Evolutionary conservation across 2,329 filamentous ascomycete genomes (phyloP).

Genomic region (Aspergillus calidoustus): DNA sequence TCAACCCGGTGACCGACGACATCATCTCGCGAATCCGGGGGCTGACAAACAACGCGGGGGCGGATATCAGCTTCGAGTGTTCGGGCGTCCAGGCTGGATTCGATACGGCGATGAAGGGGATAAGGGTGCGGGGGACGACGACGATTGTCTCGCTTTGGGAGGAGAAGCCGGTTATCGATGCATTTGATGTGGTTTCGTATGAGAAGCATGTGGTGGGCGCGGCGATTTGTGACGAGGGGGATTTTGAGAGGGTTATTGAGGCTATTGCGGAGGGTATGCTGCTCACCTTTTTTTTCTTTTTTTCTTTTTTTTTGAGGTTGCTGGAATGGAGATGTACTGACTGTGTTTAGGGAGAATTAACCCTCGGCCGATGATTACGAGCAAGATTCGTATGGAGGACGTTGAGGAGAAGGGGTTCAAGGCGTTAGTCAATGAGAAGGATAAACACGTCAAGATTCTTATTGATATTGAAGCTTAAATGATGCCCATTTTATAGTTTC

Average conservation of each 20-base stretch:
- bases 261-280: conserved; percentile 44
- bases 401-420: conserved; percentile 63
- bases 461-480: conserved; percentile 43
- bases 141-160: conserved; percentile 69
- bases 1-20: conserved; percentile 56
- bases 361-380: conserved; percentile 64
- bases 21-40: conserved; percentile 52
- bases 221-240: conserved; percentile 55
- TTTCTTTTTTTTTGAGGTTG: background rate
- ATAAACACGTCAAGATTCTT: conserved; percentile 67
- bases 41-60: conserved; percentile 54
- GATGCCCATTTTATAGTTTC: too few relatives aligned
- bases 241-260: conserved; percentile 64
- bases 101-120: conserved; percentile 52
- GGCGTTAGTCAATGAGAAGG: conserved; percentile 62
- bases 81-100: conserved; percentile 62
- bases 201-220: conserved; percentile 58
- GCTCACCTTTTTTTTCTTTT: background rate
- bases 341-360: conserved; percentile 52
- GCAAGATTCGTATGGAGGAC: conserved; percentile 60
- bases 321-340: conserved; percentile 8
- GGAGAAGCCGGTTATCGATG: conserved; percentile 57
- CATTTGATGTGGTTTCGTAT: conserved; percentile 57
- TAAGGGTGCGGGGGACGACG: conserved; percentile 60
- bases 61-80: conserved; percentile 65